phyloP scores from a whole-genome alignment of 1,284 basidiomycete species.

The Leccinum laetum region DNA sequence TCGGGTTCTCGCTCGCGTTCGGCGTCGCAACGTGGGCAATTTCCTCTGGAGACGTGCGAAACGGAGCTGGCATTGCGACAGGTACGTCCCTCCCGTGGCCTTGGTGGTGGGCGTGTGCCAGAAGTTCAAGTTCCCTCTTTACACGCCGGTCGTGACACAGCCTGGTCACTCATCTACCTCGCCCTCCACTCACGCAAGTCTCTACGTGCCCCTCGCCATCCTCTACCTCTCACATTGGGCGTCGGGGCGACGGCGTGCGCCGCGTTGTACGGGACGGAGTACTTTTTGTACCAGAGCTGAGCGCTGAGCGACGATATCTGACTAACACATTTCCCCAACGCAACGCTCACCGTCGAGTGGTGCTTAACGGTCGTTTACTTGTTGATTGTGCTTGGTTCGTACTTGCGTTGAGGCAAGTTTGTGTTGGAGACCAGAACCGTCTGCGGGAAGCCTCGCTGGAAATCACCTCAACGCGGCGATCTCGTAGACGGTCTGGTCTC shows the following conservation, averaged over 20 bases:
- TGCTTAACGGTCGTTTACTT: not conserved
- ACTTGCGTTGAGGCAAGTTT: not conserved
- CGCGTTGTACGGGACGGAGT: constrained; percentile 43
- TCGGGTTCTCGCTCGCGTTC: constrained; percentile 47
- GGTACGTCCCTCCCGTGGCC: constrained; percentile 26
- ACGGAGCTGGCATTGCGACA: constrained; percentile 47
- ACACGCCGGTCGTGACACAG: constrained; percentile 12
- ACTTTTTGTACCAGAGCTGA: constrained; percentile 39
- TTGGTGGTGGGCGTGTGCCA: not conserved
- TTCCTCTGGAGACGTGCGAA: constrained; percentile 39
- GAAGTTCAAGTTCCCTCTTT: not conserved
- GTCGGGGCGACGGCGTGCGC: constrained; percentile 36
- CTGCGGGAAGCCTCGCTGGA: no score
- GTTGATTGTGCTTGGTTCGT: not conserved
- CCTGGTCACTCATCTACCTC: constrained; percentile 49
- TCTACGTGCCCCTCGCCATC: constrained; percentile 33
- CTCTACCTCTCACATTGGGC: constrained; percentile 35
- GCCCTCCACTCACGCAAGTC: constrained; percentile 40
- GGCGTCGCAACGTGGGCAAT: constrained; percentile 45
- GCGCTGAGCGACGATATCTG: not conserved
- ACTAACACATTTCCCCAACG: not conserved
- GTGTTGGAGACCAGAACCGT: no score
- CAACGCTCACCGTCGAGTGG: not conserved
- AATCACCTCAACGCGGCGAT: no score
- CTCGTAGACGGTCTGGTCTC: no score